These are phyloP conservation scores for Ophiostoma triangulosporum DNA, from an alignment of 2,329 filamentous ascomycete species.

Conservation along the genomic window DNA sequence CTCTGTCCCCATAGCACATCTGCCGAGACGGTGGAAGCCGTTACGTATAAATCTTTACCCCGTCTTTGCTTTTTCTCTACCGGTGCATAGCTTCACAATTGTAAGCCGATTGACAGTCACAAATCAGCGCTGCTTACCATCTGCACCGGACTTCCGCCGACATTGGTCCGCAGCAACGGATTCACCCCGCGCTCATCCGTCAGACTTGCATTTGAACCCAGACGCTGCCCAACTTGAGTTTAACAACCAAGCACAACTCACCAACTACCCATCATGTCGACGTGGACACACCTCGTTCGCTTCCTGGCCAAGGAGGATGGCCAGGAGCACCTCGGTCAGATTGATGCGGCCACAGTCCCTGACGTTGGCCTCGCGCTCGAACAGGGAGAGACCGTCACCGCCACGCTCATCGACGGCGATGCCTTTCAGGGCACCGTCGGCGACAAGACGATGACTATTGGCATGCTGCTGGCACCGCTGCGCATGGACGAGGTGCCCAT, in stretches of 20 bases:
- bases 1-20: not conserved
- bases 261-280: not conserved
- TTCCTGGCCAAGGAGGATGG: conserved; percentile 29
- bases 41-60: not conserved
- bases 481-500: conserved; percentile 22
- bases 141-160: not conserved
- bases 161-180: not conserved
- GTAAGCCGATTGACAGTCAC: not conserved
- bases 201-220: too few species aligned
- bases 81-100: not conserved
- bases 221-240: too few species aligned
- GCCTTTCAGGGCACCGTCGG: conserved; percentile 24
- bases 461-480: conserved; percentile 22
- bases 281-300: conserved; percentile 27
- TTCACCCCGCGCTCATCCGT: not conserved
- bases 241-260: not conserved
- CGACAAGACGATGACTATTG: conserved; percentile 16
- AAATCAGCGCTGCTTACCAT: not conserved
- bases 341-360: conserved; percentile 20
- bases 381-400: conserved; percentile 21
- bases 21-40: not conserved
- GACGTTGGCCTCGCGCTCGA: conserved; percentile 24
- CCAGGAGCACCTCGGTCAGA: conserved; percentile 26
- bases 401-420: conserved; percentile 21
- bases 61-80: not conserved